Evolutionary conservation across 2,329 filamentous ascomycete genomes (phyloP).

Genomic region (Curvularia eragrostidis): DNA sequence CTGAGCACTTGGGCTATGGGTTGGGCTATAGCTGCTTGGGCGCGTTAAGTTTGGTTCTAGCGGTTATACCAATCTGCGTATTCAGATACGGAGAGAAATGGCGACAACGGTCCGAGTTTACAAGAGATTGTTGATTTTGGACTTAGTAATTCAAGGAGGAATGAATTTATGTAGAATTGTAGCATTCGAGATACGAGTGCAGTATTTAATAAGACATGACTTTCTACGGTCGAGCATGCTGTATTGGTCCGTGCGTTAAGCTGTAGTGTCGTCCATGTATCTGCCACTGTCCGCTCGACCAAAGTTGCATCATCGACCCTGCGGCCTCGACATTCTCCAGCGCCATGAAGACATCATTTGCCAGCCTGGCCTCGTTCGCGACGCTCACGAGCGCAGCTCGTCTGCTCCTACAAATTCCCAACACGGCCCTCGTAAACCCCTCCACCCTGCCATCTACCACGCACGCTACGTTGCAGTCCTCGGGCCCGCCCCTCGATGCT

Average conservation of each 20-base stretch:
- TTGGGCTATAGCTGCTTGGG: constrained; percentile 59
- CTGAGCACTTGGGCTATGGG: constrained; percentile 59
- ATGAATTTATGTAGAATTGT: background rate
- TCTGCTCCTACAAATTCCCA: constrained; percentile 61
- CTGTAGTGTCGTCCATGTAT: background rate
- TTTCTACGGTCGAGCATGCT: background rate
- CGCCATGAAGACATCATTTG: constrained; percentile 44
- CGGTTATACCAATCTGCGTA: constrained; percentile 60
- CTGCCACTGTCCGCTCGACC: background rate
- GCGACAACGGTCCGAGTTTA: constrained; percentile 61
- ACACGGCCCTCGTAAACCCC: constrained; percentile 53
- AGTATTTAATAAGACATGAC: background rate
- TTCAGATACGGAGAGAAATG: constrained; percentile 60
- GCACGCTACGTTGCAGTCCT: constrained; percentile 69
- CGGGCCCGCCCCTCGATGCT: constrained; percentile 59
- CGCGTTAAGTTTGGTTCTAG: constrained; percentile 52
- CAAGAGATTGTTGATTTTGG: constrained; percentile 33
- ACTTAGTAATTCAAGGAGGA: background rate
- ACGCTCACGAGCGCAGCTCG: constrained; percentile 51
- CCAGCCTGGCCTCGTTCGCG: constrained; percentile 52
- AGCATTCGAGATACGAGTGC: background rate
- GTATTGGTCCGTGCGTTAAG: background rate
- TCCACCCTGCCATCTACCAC: constrained; percentile 63
- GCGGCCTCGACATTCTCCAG: background rate
- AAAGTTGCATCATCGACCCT: constrained; percentile 4